A percentile compares a stretch with the other conserved stretches of the same genome.
Evolutionary conservation across 371 early-diverging fungal genomes (phyloP).

Genomic region (Mucor piriformis): DNA sequence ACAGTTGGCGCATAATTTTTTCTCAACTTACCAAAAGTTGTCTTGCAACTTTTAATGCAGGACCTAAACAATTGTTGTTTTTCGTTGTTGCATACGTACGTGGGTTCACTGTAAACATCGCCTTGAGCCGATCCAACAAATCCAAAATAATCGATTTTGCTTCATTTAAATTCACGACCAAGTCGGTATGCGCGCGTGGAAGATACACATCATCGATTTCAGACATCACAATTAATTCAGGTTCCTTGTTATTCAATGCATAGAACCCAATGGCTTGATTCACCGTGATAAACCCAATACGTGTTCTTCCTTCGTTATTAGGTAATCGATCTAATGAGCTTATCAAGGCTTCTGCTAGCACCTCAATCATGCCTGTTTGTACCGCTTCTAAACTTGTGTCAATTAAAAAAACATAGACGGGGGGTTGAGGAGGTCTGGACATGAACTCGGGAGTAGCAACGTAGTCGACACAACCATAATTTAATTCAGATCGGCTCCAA

Average conservation of each 20-base stretch:
- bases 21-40: conserved; percentile 72
- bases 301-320: conserved; percentile 76
- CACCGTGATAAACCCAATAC: conserved; percentile 77
- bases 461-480: conserved; percentile 74
- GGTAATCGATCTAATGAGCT: conserved; percentile 72
- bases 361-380: conserved; percentile 59
- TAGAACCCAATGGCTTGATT: conserved; percentile 79
- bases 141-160: conserved; percentile 58
- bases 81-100: conserved; percentile 50
- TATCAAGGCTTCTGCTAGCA: conserved; percentile 61
- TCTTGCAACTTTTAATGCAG: conserved; percentile 72
- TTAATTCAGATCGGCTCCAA: conserved; percentile 75
- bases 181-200: conserved; percentile 69
- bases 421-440: conserved; percentile 83
- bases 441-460: conserved; percentile 83
- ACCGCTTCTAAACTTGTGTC: conserved; percentile 76
- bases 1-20: no score
- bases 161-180: conserved; percentile 78
- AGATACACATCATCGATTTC: conserved; percentile 78
- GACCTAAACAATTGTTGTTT: conserved; percentile 66
- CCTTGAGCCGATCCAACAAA: conserved; percentile 59
- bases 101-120: conserved; percentile 18
- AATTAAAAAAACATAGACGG: conserved; percentile 78
- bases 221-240: conserved; percentile 77
- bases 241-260: conserved; percentile 71